Evolutionary conservation across 1,139 yeast genomes (phyloP).

Genomic region (Arxiozyma slooffiae): DNA sequence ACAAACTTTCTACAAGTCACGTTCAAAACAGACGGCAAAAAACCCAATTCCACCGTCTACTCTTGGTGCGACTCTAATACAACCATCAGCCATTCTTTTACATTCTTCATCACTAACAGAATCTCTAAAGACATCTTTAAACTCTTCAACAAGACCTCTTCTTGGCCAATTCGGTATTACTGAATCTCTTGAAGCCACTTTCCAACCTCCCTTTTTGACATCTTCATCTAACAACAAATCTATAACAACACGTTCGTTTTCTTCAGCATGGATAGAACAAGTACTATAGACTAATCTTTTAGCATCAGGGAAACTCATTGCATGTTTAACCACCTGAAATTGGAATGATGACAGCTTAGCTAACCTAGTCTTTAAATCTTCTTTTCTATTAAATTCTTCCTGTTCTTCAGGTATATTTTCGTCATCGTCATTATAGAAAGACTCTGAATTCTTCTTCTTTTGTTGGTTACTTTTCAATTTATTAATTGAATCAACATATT

Average conservation of each 20-base stretch:
- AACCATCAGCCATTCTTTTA: conserved; percentile 65
- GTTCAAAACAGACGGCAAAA: conserved; percentile 57
- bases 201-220: conserved; percentile 64
- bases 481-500: conserved; percentile 25
- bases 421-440: conserved; percentile 34
- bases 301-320: conserved; percentile 70
- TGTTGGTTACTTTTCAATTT: conserved; percentile 12
- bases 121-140: conserved; percentile 40
- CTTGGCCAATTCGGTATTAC: conserved; percentile 80
- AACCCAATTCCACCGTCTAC: conserved; percentile 96
- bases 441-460: conserved; percentile 15
- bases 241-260: conserved; percentile 83
- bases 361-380: conserved; percentile 47
- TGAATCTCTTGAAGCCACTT: conserved; percentile 46
- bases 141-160: conserved; percentile 67
- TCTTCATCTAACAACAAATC: conserved; percentile 58
- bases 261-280: conserved; percentile 87
- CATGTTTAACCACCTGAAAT: conserved; percentile 77
- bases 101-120: conserved; percentile 33
- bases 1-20: conserved; percentile 28
- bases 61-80: conserved; percentile 75
- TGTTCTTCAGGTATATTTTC: conserved; percentile 29
- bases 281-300: conserved; percentile 83
- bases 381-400: conserved; percentile 29
- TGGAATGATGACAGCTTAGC: conserved; percentile 76